A percentile compares a stretch with the other conserved stretches of the same genome.
Evolutionary conservation across 306 rosid genomes (phyloP).

Genomic region (Dryas octopetala): DNA sequence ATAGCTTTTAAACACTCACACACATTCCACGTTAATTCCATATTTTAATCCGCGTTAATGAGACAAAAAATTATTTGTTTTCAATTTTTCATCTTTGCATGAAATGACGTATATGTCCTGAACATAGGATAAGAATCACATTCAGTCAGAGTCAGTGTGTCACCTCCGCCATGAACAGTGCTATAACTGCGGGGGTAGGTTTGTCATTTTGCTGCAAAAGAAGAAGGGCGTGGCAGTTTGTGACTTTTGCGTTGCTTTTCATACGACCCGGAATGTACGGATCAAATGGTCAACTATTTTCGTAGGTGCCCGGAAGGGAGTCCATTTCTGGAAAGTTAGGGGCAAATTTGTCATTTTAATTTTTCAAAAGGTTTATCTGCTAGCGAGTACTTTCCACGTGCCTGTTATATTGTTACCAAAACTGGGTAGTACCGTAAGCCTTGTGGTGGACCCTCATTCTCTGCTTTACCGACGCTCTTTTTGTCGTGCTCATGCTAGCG

Average conservation of each 20-base stretch:
- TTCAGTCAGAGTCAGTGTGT: not conserved
- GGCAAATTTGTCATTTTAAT: conserved; percentile 9
- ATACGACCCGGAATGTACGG: conserved; percentile 24
- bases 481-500: conserved; percentile 34
- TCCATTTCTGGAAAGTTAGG: not conserved
- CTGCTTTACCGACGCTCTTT: conserved; percentile 62
- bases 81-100: too few species aligned
- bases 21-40: too few species aligned
- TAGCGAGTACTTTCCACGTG: conserved; percentile 47
- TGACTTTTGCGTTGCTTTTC: not conserved
- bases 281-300: not conserved
- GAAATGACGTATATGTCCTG: conserved; percentile 32
- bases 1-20: too few species aligned
- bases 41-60: too few species aligned
- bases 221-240: not conserved
- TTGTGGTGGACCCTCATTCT: conserved; percentile 32
- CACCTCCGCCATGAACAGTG: not conserved
- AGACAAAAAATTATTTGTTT: too few species aligned
- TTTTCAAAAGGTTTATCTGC: not conserved
- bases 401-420: conserved; percentile 23
- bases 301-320: not conserved
- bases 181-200: conserved; percentile 30
- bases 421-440: conserved; percentile 6
- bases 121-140: not conserved
- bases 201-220: conserved; percentile 30